phyloP scores from a whole-genome alignment of 345 rosid species.

The Euclidium syriacum region DNA sequence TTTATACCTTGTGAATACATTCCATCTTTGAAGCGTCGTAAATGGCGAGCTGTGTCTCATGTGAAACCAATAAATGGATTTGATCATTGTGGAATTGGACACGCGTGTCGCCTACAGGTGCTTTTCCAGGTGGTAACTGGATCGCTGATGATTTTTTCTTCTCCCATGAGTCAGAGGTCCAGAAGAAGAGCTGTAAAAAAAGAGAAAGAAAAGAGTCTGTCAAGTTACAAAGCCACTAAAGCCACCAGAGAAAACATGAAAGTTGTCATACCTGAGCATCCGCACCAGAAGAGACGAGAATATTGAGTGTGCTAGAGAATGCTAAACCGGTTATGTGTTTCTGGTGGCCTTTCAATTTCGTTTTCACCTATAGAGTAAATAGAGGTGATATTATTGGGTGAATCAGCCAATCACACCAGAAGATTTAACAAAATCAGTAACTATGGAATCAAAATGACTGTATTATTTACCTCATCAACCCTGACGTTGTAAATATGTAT shows the following conservation, averaged over 20 bases:
- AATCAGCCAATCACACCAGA: not conserved
- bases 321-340: conserved; percentile 76
- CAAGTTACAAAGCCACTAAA: not conserved
- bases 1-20: conserved; percentile 56
- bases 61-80: conserved; percentile 52
- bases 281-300: conserved; percentile 77
- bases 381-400: not conserved
- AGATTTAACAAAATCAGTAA: not conserved
- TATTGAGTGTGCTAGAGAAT: conserved; percentile 53
- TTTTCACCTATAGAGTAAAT: conserved; percentile 47
- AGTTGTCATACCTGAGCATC: conserved; percentile 67
- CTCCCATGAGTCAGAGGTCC: conserved; percentile 83
- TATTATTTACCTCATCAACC: conserved; percentile 45
- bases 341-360: conserved; percentile 71
- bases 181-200: conserved; percentile 45
- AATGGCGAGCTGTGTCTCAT: conserved; percentile 71
- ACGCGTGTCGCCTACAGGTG: conserved; percentile 52
- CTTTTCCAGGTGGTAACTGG: conserved; percentile 57
- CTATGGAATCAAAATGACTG: not conserved
- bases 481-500: conserved; percentile 51
- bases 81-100: conserved; percentile 76
- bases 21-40: conserved; percentile 75
- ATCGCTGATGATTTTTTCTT: conserved; percentile 46
- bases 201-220: not conserved
- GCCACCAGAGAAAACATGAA: not conserved